Conservation (phyloP, 2,329 filamentous ascomycete genomes). For the Pseudocercospora eumusae region DNA sequence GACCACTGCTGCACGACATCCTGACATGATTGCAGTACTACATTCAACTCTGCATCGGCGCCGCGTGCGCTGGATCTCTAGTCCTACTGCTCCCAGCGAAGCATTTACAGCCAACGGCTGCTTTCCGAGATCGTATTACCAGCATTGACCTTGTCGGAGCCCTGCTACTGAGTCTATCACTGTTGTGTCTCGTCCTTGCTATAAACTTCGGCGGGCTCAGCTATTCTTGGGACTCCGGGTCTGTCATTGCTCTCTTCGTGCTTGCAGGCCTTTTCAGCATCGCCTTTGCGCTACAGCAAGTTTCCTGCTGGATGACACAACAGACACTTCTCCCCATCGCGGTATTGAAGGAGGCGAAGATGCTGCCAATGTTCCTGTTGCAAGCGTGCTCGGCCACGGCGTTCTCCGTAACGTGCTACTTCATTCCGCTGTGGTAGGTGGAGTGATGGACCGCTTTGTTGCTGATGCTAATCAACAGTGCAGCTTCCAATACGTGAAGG, state of each 20-base stretch:
- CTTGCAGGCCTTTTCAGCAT: slow-evolving; percentile 50
- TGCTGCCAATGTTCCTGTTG: slow-evolving; percentile 50
- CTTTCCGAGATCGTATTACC: background rate
- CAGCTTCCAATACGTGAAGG: slow-evolving; percentile 55
- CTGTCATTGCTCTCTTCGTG: slow-evolving; percentile 52
- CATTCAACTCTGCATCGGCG: slow-evolving; percentile 38
- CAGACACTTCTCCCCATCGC: slow-evolving; percentile 46
- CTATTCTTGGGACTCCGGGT: slow-evolving; percentile 51
- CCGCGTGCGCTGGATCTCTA: slow-evolving; percentile 43
- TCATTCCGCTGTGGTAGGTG: slow-evolving; percentile 48
- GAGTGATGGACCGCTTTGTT: background rate
- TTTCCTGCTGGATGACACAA: slow-evolving; percentile 2
- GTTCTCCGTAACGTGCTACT: slow-evolving; percentile 48
- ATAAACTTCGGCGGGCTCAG: slow-evolving; percentile 55
- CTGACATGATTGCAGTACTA: slow-evolving; percentile 46
- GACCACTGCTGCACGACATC: background rate
- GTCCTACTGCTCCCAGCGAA: slow-evolving; percentile 42
- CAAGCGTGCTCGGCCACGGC: slow-evolving; percentile 33
- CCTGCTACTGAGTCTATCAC: slow-evolving; percentile 48
- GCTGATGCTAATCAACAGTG: background rate
- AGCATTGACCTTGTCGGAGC: slow-evolving; percentile 52
- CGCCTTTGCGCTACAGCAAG: slow-evolving; percentile 52
- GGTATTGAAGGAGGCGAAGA: slow-evolving; percentile 46
- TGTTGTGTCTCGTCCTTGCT: slow-evolving; percentile 50
- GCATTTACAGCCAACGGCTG: slow-evolving; percentile 18